Percentiles rank a stretch among this genome's conserved stretches.
Evolutionary conservation across 805 yeast species (phyloP).

Genomic region (Komagataella phaffii): DNA sequence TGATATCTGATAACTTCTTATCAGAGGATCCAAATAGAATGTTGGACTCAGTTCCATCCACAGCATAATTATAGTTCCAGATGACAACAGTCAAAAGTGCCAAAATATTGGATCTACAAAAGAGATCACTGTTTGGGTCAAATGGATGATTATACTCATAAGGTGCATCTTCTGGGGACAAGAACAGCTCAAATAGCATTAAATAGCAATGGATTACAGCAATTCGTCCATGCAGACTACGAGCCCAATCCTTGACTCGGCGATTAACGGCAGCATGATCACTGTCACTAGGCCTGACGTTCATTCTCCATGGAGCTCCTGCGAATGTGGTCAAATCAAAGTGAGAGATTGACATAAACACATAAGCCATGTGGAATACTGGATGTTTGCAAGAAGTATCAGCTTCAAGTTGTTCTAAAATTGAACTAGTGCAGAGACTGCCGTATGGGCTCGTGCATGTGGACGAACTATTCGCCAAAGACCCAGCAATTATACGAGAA

Average conservation of each 20-base stretch:
- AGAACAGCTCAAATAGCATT: constrained; percentile 46
- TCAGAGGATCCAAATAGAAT: constrained; percentile 12
- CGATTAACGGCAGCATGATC: constrained; percentile 35
- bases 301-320: constrained; percentile 76
- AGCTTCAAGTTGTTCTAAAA: constrained; percentile 8
- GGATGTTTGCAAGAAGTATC: constrained; percentile 49
- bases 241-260: constrained; percentile 40
- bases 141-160: constrained; percentile 29
- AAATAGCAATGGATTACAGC: constrained; percentile 49
- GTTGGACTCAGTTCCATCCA: constrained; percentile 31
- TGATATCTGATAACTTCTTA: constrained; percentile 7
- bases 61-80: constrained; percentile 37
- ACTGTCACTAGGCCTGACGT: constrained; percentile 38
- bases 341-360: constrained; percentile 57
- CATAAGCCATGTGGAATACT: constrained; percentile 61
- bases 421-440: not conserved
- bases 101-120: constrained; percentile 27
- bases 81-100: constrained; percentile 28
- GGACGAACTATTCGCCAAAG: constrained; percentile 6
- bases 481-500: constrained; percentile 18
- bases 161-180: constrained; percentile 34
- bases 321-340: constrained; percentile 69
- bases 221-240: constrained; percentile 31
- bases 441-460: not conserved
- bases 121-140: constrained; percentile 37